Base-by-base conservation (phyloP, 2,329 filamentous ascomycete genomes). In the Penicillium aurantiogriseum region DNA sequence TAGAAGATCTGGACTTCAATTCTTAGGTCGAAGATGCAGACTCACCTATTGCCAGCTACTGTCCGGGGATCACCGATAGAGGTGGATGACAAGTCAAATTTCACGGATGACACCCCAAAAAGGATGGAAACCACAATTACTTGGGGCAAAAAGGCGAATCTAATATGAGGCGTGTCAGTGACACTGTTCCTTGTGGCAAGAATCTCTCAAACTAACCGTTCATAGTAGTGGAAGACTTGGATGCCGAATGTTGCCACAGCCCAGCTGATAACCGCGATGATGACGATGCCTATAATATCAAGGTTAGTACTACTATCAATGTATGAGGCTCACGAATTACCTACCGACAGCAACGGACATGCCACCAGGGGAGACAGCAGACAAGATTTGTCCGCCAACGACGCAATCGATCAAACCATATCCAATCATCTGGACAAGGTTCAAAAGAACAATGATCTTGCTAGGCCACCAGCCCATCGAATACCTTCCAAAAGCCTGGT, bases 211-310 rank as follows among this genome's bases (percentile, higher is more conserved):
- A 63, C 69, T 60, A 71, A 84, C 69, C 86, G 80, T 74, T 89
- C 86, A 69, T 89, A 90, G 53, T 82, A 79, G 67, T 90, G 87
- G 69, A 90, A 88, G 44, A 85, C 76, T 53, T 80, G 81, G 68
- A 89, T 88, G 0, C 87, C 88, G 67, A 89, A 88, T 0, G 84
- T 86, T 1, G 85, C 86, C 42, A 90, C 80, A 2, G 79, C 74
- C 83, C 85, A 88, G 31, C 82, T 83, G 36, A 88, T 82, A 25
- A 88, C 64, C 1, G 84, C 83, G 13, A 85, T 81, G 45, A 89
- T 82, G 40, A 89, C 78, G 61, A 90, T 88, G 8, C 75, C 75
- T 71, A 57, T 45, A 7, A 57, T 51, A 9, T 60, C 52, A 47
- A 19, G 6, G 31, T 67, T 21, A 64, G 38, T 21, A 47, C 40